A percentile compares a stretch with the other conserved stretches of the same genome.
These are phyloP conservation scores for Calamus simplicifolius DNA, from an alignment of 176 grass and related monocot species.

Conservation along the genomic window DNA sequence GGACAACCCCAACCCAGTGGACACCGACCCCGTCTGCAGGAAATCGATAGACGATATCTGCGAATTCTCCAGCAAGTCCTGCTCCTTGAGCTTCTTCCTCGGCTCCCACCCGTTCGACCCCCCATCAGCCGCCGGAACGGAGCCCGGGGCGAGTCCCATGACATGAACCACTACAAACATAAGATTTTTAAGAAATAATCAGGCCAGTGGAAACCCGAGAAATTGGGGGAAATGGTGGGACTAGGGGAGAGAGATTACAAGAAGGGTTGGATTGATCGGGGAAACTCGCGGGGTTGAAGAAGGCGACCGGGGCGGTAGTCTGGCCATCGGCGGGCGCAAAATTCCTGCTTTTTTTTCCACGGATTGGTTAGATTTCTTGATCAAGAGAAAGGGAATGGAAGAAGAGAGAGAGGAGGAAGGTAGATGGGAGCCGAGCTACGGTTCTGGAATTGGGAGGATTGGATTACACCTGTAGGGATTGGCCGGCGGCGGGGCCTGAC, in stretches of 20 bases:
- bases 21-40: slow-evolving; percentile 90
- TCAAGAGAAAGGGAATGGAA: slow-evolving; percentile 17
- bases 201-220: slow-evolving; percentile 6
- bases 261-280: slow-evolving; percentile 71
- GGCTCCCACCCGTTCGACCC: slow-evolving; percentile 40
- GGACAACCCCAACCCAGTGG: slow-evolving; percentile 77
- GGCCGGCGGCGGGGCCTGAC: slow-evolving; percentile 23
- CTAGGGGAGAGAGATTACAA: slow-evolving; percentile 30
- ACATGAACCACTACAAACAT: slow-evolving; percentile 50
- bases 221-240: slow-evolving; percentile 2
- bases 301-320: slow-evolving; percentile 56
- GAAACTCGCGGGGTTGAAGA: slow-evolving; percentile 57
- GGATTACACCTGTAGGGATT: slow-evolving; percentile 52
- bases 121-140: slow-evolving; percentile 15
- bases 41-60: slow-evolving; percentile 99
- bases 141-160: slow-evolving; percentile 35
- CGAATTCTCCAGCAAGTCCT: slow-evolving; percentile 93
- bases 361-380: not conserved
- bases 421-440: not conserved
- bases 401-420: not conserved
- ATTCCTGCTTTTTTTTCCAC: slow-evolving; percentile 37
- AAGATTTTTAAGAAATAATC: too few relatives aligned
- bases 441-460: not conserved
- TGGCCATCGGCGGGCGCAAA: slow-evolving; percentile 76
- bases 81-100: slow-evolving; percentile 71